Evolutionary conservation across 2,329 filamentous ascomycete species (phyloP).

Genomic region (Monosporascus sp.): DNA sequence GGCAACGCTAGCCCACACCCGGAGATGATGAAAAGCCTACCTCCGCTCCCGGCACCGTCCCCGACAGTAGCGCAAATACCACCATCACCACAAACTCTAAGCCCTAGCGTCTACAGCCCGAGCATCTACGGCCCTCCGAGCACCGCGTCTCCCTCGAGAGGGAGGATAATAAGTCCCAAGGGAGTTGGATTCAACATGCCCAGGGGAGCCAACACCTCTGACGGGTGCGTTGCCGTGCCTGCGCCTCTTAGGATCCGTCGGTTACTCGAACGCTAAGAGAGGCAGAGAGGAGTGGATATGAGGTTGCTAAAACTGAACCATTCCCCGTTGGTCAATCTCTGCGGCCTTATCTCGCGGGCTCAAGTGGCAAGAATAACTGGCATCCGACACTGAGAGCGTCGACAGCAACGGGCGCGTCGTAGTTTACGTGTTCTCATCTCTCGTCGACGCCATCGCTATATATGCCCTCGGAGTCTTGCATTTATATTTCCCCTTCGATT

Average conservation of each 20-base stretch:
- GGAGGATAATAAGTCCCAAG: slow-evolving; percentile 36
- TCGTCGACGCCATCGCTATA: too few relatives aligned
- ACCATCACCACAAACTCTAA: slow-evolving; percentile 36
- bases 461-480: too few relatives aligned
- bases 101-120: slow-evolving; percentile 31
- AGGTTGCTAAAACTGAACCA: background rate
- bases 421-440: too few relatives aligned
- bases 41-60: slow-evolving; percentile 29
- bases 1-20: slow-evolving; percentile 12
- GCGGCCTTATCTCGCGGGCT: too few relatives aligned
- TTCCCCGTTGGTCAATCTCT: too few relatives aligned
- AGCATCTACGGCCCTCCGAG: slow-evolving; percentile 19
- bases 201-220: slow-evolving; percentile 17
- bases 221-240: slow-evolving; percentile 2
- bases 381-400: too few relatives aligned
- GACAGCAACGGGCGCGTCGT: too few relatives aligned
- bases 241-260: background rate
- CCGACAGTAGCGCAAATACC: slow-evolving; percentile 16
- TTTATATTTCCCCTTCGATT: too few relatives aligned
- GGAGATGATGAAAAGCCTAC: slow-evolving; percentile 24
- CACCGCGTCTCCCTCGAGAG: slow-evolving; percentile 24
- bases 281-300: background rate
- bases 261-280: background rate
- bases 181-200: slow-evolving; percentile 37
- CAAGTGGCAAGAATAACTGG: too few relatives aligned